Evolutionary conservation across 257 asterid genomes (phyloP).

Genomic region (Penstemon newberryi): DNA sequence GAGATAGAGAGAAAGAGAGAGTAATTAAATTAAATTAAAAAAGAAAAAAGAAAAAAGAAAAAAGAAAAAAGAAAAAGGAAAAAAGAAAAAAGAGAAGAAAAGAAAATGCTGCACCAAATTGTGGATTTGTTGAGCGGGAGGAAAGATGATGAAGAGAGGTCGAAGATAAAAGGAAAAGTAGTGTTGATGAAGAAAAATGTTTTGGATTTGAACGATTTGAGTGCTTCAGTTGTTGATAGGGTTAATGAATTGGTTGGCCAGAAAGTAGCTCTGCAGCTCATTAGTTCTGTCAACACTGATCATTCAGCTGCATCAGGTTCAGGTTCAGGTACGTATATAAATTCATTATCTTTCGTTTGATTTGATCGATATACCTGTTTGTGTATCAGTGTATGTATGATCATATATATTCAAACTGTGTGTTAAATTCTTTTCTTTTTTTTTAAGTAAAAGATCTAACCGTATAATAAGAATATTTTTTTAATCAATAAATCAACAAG

Average conservation of each 20-base stretch:
- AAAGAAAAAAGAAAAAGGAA: not conserved
- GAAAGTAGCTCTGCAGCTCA: conserved; percentile 16
- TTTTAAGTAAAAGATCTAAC: no score
- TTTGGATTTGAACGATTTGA: conserved; percentile 8
- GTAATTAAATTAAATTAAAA: no score
- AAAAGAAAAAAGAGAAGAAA: not conserved
- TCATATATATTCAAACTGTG: no score
- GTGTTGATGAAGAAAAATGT: conserved; percentile 20
- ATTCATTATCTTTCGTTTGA: no score
- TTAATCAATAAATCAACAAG: no score
- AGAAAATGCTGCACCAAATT: conserved; percentile 27
- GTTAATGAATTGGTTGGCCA: conserved; percentile 12
- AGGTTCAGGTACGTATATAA: no score
- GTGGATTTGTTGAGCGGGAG: conserved; percentile 16
- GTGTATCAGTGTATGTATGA: no score
- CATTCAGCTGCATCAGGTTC: conserved; percentile 15
- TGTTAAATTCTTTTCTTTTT: no score
- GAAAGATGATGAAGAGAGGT: not conserved
- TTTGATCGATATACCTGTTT: no score
- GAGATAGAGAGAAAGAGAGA: no score
- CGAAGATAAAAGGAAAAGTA: not conserved
- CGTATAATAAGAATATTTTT: no score
- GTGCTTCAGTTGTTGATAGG: conserved; percentile 21
- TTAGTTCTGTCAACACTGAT: conserved; percentile 13
- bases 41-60: not conserved